A percentile compares a stretch with the other conserved stretches of the same genome.
phyloP scores from a whole-genome alignment of 768 basidiomycete species.

The Naganishia friedmannii region DNA sequence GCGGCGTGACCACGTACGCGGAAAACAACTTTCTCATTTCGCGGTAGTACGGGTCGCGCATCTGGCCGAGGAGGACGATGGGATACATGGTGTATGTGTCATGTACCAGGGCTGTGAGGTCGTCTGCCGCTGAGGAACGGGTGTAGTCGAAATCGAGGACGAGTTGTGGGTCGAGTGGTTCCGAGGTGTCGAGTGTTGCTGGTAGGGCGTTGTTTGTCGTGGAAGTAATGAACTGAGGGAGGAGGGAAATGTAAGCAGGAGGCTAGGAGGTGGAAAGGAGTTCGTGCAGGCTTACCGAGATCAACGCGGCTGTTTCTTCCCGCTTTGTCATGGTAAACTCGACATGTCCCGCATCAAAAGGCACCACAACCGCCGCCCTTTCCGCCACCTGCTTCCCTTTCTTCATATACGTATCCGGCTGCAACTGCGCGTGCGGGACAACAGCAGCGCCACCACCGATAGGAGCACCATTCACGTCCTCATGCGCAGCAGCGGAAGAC shows the following conservation, averaged over 20 bases:
- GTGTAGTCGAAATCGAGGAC: slow-evolving; percentile 52
- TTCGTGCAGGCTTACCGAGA: background rate
- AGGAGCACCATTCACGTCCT: background rate
- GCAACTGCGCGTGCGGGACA: background rate
- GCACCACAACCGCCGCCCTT: background rate
- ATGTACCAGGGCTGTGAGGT: slow-evolving; percentile 42
- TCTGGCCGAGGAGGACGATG: slow-evolving; percentile 47
- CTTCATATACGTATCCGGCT: slow-evolving; percentile 4
- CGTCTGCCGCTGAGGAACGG: slow-evolving; percentile 39
- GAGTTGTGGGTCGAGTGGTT: slow-evolving; percentile 43
- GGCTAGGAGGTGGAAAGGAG: slow-evolving; percentile 9
- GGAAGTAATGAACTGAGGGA: slow-evolving; percentile 44
- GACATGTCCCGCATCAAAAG: background rate
- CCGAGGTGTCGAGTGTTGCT: slow-evolving; percentile 36
- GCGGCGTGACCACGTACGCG: slow-evolving; percentile 44
- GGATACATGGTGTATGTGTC: slow-evolving; percentile 48
- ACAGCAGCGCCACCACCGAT: background rate
- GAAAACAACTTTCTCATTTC: slow-evolving; percentile 47
- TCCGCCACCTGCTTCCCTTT: background rate
- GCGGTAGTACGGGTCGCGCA: slow-evolving; percentile 51
- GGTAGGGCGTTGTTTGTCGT: slow-evolving; percentile 49
- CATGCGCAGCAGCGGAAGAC: slow-evolving; percentile 5
- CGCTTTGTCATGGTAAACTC: slow-evolving; percentile 14
- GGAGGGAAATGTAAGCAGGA: background rate
- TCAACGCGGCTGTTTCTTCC: slow-evolving; percentile 27